Conservation (phyloP, 345 rosid genomes). For the Pistacia integerrima region DNA sequence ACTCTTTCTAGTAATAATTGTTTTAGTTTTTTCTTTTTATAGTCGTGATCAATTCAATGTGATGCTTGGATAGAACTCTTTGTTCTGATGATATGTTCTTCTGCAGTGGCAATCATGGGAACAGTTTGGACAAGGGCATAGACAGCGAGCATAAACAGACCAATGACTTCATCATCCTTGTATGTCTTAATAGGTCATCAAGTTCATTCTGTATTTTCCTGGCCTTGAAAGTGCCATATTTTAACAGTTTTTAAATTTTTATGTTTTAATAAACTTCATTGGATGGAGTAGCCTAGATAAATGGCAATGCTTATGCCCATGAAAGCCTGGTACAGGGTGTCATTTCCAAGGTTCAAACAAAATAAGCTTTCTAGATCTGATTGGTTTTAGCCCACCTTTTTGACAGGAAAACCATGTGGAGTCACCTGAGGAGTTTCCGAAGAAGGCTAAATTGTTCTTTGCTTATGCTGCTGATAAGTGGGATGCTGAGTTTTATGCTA, state of each 20-base stretch:
- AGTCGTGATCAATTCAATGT: neutral
- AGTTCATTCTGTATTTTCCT: neutral
- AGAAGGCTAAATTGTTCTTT: slow-evolving; percentile 63
- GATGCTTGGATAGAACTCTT: slow-evolving; percentile 13
- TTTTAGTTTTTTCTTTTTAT: slow-evolving; percentile 13
- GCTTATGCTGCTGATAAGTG: slow-evolving; percentile 66
- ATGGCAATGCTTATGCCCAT: neutral
- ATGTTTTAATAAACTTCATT: neutral
- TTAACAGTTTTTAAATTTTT: neutral
- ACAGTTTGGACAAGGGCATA: slow-evolving; percentile 58
- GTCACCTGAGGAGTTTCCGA: slow-evolving; percentile 55
- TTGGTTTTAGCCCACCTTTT: slow-evolving; percentile 4
- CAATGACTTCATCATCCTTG: slow-evolving; percentile 69
- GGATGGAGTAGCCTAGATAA: neutral
- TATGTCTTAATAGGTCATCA: slow-evolving; percentile 34
- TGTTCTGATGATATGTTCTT: slow-evolving; percentile 20
- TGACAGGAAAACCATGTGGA: slow-evolving; percentile 67
- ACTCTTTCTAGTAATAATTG: neutral
- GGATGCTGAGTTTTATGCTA: slow-evolving; percentile 85
- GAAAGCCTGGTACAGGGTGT: neutral
- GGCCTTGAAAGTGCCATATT: neutral
- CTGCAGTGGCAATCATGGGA: slow-evolving; percentile 71
- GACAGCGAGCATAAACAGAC: slow-evolving; percentile 67
- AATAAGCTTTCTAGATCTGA: neutral
- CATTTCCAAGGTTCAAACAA: neutral